Evolutionary conservation across 352 stramenopile genomes (phyloP).

Genomic region (Achlya hypogyna): DNA sequence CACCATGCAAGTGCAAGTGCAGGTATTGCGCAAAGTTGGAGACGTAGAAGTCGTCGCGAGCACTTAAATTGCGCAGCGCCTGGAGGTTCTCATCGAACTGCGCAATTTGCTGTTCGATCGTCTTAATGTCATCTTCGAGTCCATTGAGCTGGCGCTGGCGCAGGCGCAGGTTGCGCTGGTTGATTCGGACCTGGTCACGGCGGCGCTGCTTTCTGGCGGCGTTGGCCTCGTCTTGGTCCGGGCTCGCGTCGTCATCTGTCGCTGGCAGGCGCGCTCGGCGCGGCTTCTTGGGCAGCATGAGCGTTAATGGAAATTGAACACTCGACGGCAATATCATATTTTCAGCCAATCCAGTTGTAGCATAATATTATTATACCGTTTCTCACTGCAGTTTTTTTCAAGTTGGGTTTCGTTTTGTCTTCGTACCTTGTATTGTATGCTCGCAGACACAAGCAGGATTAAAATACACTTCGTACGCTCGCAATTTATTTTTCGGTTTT

Average conservation of each 20-base stretch:
- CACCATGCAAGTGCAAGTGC: background rate
- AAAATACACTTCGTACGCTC: background rate
- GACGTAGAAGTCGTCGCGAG: background rate
- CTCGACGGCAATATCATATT: background rate
- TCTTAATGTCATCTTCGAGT: background rate
- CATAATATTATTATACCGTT: background rate
- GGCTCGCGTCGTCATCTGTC: background rate
- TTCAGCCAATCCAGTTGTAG: background rate
- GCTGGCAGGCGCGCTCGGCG: background rate
- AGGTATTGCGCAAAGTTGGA: background rate
- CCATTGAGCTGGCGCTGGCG: background rate
- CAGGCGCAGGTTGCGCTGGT: background rate
- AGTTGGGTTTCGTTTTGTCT: no score
- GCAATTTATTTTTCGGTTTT: background rate
- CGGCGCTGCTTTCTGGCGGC: background rate
- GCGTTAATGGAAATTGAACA: background rate
- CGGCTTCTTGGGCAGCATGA: background rate
- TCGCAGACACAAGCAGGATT: background rate
- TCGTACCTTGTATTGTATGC: background rate
- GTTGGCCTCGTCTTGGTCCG: background rate
- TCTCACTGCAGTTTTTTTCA: background rate
- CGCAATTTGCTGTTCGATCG: background rate
- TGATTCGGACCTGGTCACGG: background rate
- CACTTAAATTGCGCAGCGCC: background rate
- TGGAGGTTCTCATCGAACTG: background rate